Evolutionary conservation across 73 alveolate genomes (phyloP).

Genomic region (Paramecium sexaurelia): DNA sequence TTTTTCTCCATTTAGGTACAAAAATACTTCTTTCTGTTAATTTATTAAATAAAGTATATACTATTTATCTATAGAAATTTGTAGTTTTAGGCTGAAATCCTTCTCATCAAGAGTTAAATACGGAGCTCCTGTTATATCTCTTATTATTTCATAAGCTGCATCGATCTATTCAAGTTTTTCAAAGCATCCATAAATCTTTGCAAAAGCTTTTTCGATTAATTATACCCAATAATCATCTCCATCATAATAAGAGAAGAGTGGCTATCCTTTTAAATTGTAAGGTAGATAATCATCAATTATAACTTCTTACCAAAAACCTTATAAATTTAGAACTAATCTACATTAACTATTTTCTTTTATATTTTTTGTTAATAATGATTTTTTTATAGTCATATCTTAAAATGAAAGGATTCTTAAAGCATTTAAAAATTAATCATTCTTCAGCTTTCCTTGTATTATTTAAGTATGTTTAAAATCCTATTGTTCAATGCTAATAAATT

Average conservation of each 20-base stretch:
- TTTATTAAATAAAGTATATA: neutral
- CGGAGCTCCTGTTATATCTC: constrained; percentile 94
- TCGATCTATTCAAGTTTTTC: constrained; percentile 88
- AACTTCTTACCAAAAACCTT: neutral
- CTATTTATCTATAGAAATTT: neutral
- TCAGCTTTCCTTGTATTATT: constrained; percentile 72
- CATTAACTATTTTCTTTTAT: neutral
- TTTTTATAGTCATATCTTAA: constrained; percentile 74
- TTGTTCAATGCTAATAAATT: neutral
- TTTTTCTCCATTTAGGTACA: neutral
- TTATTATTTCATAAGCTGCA: constrained; percentile 81
- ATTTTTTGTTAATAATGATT: constrained; percentile 72
- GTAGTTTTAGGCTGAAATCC: neutral
- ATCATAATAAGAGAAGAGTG: neutral
- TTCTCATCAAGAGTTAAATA: constrained; percentile 74
- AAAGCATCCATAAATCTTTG: constrained; percentile 94
- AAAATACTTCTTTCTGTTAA: neutral
- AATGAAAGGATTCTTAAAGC: constrained; percentile 84
- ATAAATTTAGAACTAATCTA: neutral
- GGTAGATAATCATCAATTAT: neutral
- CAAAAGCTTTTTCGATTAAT: constrained; percentile 97
- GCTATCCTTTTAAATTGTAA: neutral
- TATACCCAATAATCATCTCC: constrained; percentile 96
- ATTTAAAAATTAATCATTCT: constrained; percentile 81
- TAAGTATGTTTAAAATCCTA: neutral